phyloP scores from a whole-genome alignment of 441 rosid species.

The Croton laevigatus region DNA sequence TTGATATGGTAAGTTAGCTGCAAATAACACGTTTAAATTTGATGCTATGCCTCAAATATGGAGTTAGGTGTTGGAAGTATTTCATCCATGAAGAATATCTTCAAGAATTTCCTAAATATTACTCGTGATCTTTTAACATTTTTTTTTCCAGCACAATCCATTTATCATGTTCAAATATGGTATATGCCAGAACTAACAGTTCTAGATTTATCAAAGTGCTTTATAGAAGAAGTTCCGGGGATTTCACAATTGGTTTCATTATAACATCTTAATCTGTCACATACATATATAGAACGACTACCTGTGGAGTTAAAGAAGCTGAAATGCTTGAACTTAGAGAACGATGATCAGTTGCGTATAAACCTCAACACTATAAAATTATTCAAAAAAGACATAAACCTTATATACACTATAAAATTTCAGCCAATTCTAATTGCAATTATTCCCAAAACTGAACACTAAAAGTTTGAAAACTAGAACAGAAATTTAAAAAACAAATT shows the following conservation, averaged over 20 bases:
- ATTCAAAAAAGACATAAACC: no score
- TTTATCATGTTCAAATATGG: background rate
- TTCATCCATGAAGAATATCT: background rate
- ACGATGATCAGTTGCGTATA: background rate
- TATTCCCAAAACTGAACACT: no score
- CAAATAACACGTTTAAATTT: no score
- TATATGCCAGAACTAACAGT: constrained; percentile 10
- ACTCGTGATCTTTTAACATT: background rate
- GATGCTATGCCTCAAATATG: background rate
- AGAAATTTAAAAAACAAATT: no score
- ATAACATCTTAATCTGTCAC: constrained; percentile 11
- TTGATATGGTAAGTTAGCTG: no score
- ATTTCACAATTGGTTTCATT: constrained; percentile 20
- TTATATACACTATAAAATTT: no score
- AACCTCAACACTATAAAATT: no score
- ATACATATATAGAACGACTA: background rate
- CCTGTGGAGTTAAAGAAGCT: constrained; percentile 23
- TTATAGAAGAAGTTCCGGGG: constrained; percentile 7
- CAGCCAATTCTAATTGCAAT: no score
- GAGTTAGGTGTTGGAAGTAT: constrained; percentile 2
- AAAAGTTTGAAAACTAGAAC: no score
- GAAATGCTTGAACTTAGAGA: constrained; percentile 27
- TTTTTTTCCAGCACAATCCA: background rate
- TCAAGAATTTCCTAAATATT: background rate
- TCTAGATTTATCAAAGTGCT: background rate